Evolutionary conservation across 331 rosid genomes (phyloP).

Genomic region (Dryas integrifolia): DNA sequence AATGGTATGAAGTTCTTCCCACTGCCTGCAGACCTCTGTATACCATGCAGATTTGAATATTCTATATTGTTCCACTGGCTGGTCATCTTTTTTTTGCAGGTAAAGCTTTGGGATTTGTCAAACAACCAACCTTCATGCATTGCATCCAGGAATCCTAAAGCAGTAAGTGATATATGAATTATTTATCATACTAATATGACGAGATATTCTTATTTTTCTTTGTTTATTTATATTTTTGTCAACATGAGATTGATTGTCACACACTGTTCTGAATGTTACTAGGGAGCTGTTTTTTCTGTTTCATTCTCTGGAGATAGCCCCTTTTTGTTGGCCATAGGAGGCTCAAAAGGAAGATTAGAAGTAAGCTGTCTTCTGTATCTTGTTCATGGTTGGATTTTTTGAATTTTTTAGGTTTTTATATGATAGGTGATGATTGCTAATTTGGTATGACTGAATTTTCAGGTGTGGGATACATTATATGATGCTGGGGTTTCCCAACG

Average conservation of each 20-base stretch:
- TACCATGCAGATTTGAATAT: slow-evolving; percentile 18
- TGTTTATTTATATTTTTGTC: neutral
- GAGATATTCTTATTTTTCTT: slow-evolving; percentile 1
- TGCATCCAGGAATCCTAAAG: slow-evolving; percentile 53
- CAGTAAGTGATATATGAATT: slow-evolving; percentile 41
- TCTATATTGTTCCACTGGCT: neutral
- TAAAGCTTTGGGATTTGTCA: slow-evolving; percentile 91
- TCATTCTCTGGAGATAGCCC: slow-evolving; percentile 78
- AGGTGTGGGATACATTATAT: slow-evolving; percentile 61
- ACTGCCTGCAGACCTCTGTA: neutral
- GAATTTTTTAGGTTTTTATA: slow-evolving; percentile 12
- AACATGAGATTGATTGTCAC: slow-evolving; percentile 14
- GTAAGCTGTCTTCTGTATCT: slow-evolving; percentile 38
- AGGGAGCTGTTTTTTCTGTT: slow-evolving; percentile 86
- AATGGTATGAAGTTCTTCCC: slow-evolving; percentile 44
- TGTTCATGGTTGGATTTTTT: neutral
- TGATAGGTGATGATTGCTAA: slow-evolving; percentile 12
- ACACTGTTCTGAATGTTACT: slow-evolving; percentile 26
- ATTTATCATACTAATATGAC: neutral
- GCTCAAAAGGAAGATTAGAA: slow-evolving; percentile 68
- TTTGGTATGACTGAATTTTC: slow-evolving; percentile 24
- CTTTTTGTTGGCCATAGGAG: slow-evolving; percentile 83
- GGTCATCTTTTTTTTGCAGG: slow-evolving; percentile 39
- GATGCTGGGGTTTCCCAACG: slow-evolving; percentile 43
- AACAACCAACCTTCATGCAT: slow-evolving; percentile 79